Conservation (phyloP, 1,284 basidiomycete genomes). For the Mycocalia duriaeana region DNA sequence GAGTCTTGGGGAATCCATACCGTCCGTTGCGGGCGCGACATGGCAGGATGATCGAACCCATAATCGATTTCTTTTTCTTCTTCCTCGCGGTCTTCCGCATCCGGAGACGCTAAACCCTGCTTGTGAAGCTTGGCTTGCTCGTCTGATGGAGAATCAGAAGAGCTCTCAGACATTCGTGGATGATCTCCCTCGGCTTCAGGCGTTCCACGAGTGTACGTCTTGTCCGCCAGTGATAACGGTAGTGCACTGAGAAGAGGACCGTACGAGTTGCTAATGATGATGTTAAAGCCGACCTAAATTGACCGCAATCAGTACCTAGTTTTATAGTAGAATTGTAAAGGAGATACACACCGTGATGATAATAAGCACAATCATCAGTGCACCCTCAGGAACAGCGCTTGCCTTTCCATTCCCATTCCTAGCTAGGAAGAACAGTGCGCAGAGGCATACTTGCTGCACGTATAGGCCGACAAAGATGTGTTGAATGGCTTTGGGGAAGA, state of each 20-base stretch:
- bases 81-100: conserved; percentile 10
- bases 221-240: conserved; percentile 75
- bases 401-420: conserved; percentile 45
- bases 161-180: background rate
- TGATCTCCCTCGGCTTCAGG: background rate
- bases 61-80: conserved; percentile 35
- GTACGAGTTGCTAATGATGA: conserved; percentile 66
- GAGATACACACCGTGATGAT: too few species aligned
- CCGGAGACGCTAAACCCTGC: background rate
- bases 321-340: too few species aligned
- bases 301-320: conserved; percentile 70
- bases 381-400: conserved; percentile 67
- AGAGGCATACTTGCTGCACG: conserved; percentile 72
- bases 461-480: conserved; percentile 94
- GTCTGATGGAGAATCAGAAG: conserved; percentile 3
- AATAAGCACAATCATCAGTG: conserved; percentile 81
- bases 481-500: conserved; percentile 92
- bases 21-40: conserved; percentile 65
- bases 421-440: conserved; percentile 86
- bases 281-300: conserved; percentile 72
- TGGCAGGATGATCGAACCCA: conserved; percentile 80
- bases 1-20: conserved; percentile 81
- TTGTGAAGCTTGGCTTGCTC: conserved; percentile 2
- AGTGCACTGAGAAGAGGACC: conserved; percentile 61
- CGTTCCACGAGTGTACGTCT: conserved; percentile 37